Base-by-base conservation (phyloP, 345 rosid genomes). In the Eutrema yunnanense region DNA sequence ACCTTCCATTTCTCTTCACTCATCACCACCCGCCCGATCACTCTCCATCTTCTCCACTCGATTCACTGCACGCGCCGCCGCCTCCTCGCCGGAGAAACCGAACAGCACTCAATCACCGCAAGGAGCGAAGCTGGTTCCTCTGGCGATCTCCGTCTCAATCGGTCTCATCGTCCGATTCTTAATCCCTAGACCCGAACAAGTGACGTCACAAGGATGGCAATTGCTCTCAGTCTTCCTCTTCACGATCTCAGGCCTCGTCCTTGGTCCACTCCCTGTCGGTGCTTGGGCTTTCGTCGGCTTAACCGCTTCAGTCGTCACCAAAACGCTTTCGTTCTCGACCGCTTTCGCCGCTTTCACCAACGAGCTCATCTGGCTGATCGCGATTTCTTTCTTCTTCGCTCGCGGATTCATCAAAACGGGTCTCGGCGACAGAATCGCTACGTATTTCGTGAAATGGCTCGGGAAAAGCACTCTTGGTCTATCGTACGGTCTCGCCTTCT, bases 381-480 rank as follows among this genome's bases (percentile, higher is more conserved):
- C 91, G 29, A 89, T 95, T 64, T 89, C 99, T 1, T 95, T 95
- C 87, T 95, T 95, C 81, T 95, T 95, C 71, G 97, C 99, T 44
- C 96, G 99, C 12, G 99, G 99, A 1, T 92, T 95, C 73, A 87
- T 95, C 0, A 92, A 95, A 81, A 92, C 99, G 3, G 97, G 99
- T 1, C 76, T 95, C 0, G 99, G 97, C 10, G 96, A 95, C 30
- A 75, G 96, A 78, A 92, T 95, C 73, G 99, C 99, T 1, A 95
- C 99, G 8, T 92, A 92, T 73, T 95, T 95, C 54, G 96, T 95
- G 2, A 92, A 87, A 78, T 88, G 96, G 92, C 73, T 87, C 59
- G 99, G 99, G 50, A 82, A 82, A 79, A 95, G 96, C 67, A 95
- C 96, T 16, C 70, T 95, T 56, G 97, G 96, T 19, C 53, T 95